Evolutionary conservation across 257 asterid genomes (phyloP), one percentile per base, ranked within the genome.

Genomic region (Fraxinus cuspidata): DNA sequence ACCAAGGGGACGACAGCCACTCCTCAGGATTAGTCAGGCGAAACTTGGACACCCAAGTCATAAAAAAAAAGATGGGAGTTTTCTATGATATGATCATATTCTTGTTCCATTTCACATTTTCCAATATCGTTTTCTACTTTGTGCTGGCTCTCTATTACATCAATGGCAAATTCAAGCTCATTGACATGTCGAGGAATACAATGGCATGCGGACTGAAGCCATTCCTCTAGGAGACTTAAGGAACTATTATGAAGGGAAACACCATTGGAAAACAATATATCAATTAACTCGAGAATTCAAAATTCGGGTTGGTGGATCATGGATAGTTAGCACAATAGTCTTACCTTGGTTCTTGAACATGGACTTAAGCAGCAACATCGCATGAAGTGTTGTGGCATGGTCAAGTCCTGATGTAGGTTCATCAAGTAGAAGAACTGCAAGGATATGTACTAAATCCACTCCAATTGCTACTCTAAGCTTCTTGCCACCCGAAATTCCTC

Each of bases 321-420:
- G 98, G 69, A 94, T 92, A 65, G 96, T 90, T 18, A 90, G 67
- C 70, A 94, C 71, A 29, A 94, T 78, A 0, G 97, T 94, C 78
- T 89, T 92, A 18, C 76, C 76, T 51, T 82, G 92, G 35, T 85
- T 84, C 83, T 72, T 81, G 3, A 96, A 89, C 91, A 94, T 85
- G 31, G 91, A 81, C 74, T 86, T 87, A 12, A 90, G 93, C 21
- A 89, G 38, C 51, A 58, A 15, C 84, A 86, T 81, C 7, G 88
- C 87, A 34, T 90, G 90, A 15, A 90, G 84, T 0, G 98, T 93
- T 29, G 97, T 81, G n/a, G 88, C 92, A 0, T 96, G 89, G 77
- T 94, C 97, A 2, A 94, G 96, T 67, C 97, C 98, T 0, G 92
- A 94, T 10, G 97, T 92, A 4, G 97, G 97, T 71, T 94, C 98